Percentiles rank a stretch among this genome's conserved stretches.
These are phyloP conservation scores for Helotiales sp. DNA, from an alignment of 2,329 filamentous ascomycete species.

Conservation along the genomic window DNA sequence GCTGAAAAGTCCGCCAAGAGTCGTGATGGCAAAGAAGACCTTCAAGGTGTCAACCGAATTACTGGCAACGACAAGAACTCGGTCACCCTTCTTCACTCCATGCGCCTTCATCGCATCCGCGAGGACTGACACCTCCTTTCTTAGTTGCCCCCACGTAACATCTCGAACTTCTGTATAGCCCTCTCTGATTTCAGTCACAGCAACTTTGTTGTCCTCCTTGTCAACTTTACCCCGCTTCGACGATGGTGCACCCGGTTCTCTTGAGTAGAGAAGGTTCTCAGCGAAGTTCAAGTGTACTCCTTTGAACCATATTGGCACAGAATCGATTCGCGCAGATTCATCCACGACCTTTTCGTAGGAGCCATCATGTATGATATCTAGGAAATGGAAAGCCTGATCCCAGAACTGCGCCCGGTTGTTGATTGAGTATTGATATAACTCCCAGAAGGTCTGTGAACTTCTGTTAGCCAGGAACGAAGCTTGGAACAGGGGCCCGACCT, in stretches of 20 bases:
- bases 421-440: constrained; percentile 74
- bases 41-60: constrained; percentile 77
- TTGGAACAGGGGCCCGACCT: constrained; percentile 49
- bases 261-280: constrained; percentile 76
- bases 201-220: constrained; percentile 75
- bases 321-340: constrained; percentile 70
- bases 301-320: constrained; percentile 76
- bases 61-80: constrained; percentile 75
- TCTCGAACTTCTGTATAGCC: constrained; percentile 58
- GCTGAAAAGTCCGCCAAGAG: constrained; percentile 77
- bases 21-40: constrained; percentile 71
- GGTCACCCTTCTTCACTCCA: constrained; percentile 73
- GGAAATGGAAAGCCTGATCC: constrained; percentile 63
- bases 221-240: constrained; percentile 55
- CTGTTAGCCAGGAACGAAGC: background rate
- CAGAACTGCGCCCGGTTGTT: constrained; percentile 68
- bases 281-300: constrained; percentile 78
- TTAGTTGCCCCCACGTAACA: constrained; percentile 71
- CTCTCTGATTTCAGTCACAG: constrained; percentile 74
- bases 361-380: constrained; percentile 68
- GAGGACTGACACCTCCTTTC: constrained; percentile 61
- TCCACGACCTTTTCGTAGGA: constrained; percentile 67
- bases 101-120: constrained; percentile 68
- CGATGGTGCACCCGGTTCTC: constrained; percentile 47
- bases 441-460: constrained; percentile 61